These are phyloP conservation scores for Trichoderma asperelloides DNA, from an alignment of 495 filamentous ascomycete species.

Conservation along the genomic window DNA sequence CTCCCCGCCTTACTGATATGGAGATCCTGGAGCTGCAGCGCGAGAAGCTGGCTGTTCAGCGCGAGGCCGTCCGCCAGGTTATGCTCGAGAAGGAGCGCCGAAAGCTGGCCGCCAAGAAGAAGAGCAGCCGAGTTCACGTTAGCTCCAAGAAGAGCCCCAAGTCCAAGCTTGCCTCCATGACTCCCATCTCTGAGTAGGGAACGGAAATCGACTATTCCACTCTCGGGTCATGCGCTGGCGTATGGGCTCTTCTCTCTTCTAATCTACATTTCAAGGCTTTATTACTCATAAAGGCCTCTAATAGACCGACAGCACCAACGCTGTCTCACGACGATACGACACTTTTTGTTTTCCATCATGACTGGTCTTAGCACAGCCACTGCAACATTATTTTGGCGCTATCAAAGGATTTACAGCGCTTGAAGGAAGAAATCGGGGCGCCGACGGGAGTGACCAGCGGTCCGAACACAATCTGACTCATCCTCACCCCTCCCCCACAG, in stretches of 20 bases:
- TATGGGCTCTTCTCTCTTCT: neutral
- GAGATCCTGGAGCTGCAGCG: conserved; percentile 36
- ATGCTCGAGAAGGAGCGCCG: conserved; percentile 40
- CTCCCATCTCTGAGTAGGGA: conserved; percentile 40
- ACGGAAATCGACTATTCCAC: neutral
- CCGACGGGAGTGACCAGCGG: neutral
- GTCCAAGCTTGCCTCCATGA: conserved; percentile 37
- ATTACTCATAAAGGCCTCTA: neutral
- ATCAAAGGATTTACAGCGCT: neutral
- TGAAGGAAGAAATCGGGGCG: neutral
- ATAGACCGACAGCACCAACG: neutral
- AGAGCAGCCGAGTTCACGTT: neutral
- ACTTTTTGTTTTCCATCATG: neutral
- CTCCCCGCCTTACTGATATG: conserved; percentile 22
- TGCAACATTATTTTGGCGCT: neutral
- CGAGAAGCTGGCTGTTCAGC: conserved; percentile 35
- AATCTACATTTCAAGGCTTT: neutral
- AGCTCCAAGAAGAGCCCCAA: conserved; percentile 30
- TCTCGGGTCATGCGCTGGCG: neutral
- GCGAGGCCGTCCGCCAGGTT: conserved; percentile 34
- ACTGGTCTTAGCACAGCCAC: conserved; percentile 5
- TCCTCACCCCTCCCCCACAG: neutral
- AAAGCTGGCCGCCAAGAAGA: conserved; percentile 18
- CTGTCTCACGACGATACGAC: neutral
- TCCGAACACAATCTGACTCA: neutral